These are phyloP conservation scores for Phytopythium sindhum DNA, from an alignment of 352 stramenopile species.

Conservation along the genomic window DNA sequence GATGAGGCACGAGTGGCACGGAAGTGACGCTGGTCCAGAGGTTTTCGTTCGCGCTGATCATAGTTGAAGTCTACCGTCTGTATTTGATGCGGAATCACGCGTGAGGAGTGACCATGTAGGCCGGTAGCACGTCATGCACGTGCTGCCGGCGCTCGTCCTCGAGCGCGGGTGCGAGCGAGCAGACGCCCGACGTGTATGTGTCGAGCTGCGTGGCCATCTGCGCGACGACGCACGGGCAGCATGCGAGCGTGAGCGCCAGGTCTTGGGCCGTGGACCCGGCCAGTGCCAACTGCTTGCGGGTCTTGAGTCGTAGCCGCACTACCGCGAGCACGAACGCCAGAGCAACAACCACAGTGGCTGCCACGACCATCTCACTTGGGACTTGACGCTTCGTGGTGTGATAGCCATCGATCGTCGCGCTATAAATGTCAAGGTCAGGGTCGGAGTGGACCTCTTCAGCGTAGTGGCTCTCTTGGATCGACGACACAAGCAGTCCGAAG, in stretches of 20 bases:
- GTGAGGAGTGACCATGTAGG: background rate
- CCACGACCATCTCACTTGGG: conserved; percentile 15
- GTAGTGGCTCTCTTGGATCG: conserved; percentile 12
- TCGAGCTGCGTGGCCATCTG: conserved; percentile 57
- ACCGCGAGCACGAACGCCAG: conserved; percentile 18
- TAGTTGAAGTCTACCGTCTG: background rate
- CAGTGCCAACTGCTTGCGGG: conserved; percentile 43
- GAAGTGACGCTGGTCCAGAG: too few relatives aligned
- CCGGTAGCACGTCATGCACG: conserved; percentile 23
- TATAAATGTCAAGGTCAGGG: background rate
- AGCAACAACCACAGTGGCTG: conserved; percentile 8
- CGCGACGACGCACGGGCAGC: conserved; percentile 41
- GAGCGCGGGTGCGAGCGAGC: conserved; percentile 22
- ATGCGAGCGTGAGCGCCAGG: conserved; percentile 19
- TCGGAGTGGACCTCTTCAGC: background rate
- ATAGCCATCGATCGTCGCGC: background rate
- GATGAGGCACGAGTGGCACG: background rate
- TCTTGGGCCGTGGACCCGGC: conserved; percentile 19
- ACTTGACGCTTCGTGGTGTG: background rate
- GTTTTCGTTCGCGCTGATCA: background rate
- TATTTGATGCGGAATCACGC: background rate
- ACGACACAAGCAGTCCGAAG: conserved; percentile 25
- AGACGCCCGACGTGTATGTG: conserved; percentile 48
- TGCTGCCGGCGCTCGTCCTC: background rate
- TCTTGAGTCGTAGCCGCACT: conserved; percentile 23